phyloP scores from a whole-genome alignment of 2,329 filamentous ascomycete genomes.

The Hypoxylon sp. region DNA sequence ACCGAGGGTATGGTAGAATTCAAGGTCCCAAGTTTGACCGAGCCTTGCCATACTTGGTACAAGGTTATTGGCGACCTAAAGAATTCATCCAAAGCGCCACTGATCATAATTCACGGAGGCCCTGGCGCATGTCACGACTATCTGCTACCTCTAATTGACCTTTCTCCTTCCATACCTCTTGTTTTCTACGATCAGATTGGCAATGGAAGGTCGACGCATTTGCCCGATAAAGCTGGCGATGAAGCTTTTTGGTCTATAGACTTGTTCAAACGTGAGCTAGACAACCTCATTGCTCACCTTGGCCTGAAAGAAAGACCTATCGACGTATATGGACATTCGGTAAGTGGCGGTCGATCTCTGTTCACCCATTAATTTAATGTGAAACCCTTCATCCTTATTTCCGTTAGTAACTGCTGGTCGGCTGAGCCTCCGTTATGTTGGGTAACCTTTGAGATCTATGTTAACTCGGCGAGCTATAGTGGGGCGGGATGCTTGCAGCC shows the following conservation, averaged over 20 bases:
- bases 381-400: not conserved
- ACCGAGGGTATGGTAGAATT: conserved; percentile 17
- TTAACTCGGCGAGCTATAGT: conserved; percentile 45
- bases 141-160: conserved; percentile 57
- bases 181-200: conserved; percentile 71
- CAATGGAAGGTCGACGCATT: conserved; percentile 64
- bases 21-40: conserved; percentile 8
- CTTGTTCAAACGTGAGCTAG: conserved; percentile 65
- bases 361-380: not conserved
- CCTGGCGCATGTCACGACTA: conserved; percentile 62
- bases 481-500: conserved; percentile 67
- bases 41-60: conserved; percentile 33
- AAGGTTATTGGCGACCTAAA: conserved; percentile 44
- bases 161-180: conserved; percentile 60
- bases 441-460: not conserved
- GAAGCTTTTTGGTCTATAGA: conserved; percentile 63
- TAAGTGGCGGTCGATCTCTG: not conserved
- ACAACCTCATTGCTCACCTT: conserved; percentile 63
- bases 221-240: conserved; percentile 62
- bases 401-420: not conserved
- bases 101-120: conserved; percentile 49
- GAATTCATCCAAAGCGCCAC: conserved; percentile 25
- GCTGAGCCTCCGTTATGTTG: not conserved
- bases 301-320: conserved; percentile 56
- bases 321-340: conserved; percentile 63